Evolutionary conservation across 805 yeast genomes (phyloP).

Genomic region (Metschnikowia chrysomelidarum): DNA sequence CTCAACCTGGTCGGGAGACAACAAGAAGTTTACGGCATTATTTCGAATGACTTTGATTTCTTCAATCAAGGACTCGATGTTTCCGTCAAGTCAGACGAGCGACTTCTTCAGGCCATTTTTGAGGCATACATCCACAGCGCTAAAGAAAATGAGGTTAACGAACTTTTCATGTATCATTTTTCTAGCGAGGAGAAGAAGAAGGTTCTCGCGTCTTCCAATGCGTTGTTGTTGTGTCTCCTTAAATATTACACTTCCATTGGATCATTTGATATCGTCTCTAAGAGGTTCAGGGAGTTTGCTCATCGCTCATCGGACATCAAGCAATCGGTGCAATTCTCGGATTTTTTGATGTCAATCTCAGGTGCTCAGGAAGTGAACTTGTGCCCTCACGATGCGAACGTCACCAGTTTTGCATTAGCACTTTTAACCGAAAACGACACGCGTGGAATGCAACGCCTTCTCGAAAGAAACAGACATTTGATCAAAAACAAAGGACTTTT

Average conservation of each 20-base stretch:
- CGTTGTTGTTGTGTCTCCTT: slow-evolving; percentile 22
- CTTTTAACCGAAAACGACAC: slow-evolving; percentile 14
- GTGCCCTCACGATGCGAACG: background rate
- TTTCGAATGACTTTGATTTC: slow-evolving; percentile 5
- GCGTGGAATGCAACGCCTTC: slow-evolving; percentile 17
- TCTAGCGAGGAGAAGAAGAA: slow-evolving; percentile 13
- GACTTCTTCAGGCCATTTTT: slow-evolving; percentile 7
- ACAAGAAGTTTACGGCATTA: slow-evolving; percentile 5
- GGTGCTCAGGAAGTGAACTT: slow-evolving; percentile 1
- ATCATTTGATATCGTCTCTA: slow-evolving; percentile 17
- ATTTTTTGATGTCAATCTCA: slow-evolving; percentile 21
- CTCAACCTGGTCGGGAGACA: slow-evolving; percentile 11
- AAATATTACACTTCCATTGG: slow-evolving; percentile 25
- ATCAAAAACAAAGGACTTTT: slow-evolving; percentile 11
- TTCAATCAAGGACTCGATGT: slow-evolving; percentile 12
- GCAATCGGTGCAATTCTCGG: slow-evolving; percentile 20
- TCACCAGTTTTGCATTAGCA: slow-evolving; percentile 9
- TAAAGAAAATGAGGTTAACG: slow-evolving; percentile 17
- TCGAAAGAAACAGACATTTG: slow-evolving; percentile 11
- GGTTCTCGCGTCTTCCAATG: slow-evolving; percentile 16
- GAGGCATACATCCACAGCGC: slow-evolving; percentile 17
- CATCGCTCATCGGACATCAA: slow-evolving; percentile 16
- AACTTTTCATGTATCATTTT: slow-evolving; percentile 19
- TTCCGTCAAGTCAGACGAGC: slow-evolving; percentile 1
- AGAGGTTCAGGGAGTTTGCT: slow-evolving; percentile 18